Base-by-base conservation (phyloP, 805 yeast genomes). In the Nakazawaea ishiwadae region DNA sequence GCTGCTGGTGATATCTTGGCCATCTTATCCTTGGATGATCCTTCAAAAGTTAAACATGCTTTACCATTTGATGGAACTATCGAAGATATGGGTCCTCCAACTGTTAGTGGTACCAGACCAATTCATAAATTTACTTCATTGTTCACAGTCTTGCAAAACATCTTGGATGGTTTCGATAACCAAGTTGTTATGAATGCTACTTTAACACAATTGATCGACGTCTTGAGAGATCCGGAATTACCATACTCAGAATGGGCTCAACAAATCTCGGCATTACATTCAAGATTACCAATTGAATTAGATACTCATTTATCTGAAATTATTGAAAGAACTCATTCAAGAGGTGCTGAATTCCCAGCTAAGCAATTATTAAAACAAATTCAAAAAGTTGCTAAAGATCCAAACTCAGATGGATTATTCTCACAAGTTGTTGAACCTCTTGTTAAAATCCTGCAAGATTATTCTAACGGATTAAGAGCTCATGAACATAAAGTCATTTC, bases 1-100 rank as follows among this genome's bases (percentile, higher is more conserved):
- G 78, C 79, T 53, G 97, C 97, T 37, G 99, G 99, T 68, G 99
- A 93, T 58, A 91, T 95, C 47, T 77, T 93, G 59, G 99, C 97
- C 18, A 91, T 93, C 46, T 73, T 93, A 52, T 82, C 97, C 14
- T 71, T 93, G 43, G 99, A 95, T 58, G 99, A 93, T 60, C 98
- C 98, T 45, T 81, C 96, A 4, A 89, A 88, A 68, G 99, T 93
- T 40, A 91, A 91, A 63, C 99, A 90, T 56, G 99, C 99, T 33
- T 68, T 82, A 59, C 96, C 97, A 39, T 93, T 77, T 55, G 96
- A 89, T 62, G 97, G 96, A 38, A 88, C 95, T 56, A 69, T 95
- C 51, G 97, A 96, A 11, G 88, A 81, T 29, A 68, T 81, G 48
- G 99, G 99, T 39, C 71, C 84, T 24, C 95, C 98, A 48, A 74